Evolutionary conservation across 768 basidiomycete genomes (phyloP), one percentile per base, ranked within the genome.

Genomic region (Leccinum disarticulatum): DNA sequence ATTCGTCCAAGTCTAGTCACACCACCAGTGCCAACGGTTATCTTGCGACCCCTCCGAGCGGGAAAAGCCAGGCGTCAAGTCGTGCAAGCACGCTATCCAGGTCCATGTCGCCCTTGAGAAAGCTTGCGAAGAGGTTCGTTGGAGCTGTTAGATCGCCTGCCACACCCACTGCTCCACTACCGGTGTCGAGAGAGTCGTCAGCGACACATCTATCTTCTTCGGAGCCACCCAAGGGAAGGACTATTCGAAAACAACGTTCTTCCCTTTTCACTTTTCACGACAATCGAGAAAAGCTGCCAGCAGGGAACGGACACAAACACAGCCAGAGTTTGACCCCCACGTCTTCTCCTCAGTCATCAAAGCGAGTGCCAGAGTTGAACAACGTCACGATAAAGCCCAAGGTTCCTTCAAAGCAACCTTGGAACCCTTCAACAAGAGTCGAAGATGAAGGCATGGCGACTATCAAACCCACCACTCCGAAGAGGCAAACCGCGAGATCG

Each of bases 361-460:
- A 72, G 59, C 80, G 74, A 46, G 36, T 46, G 2, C 59, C 74
- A 31, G 78, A 81, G 60, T 64, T 71, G n/a, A 73, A 70, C 31
- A 74, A 72, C 58, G 60, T 76, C 13, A 81, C 80, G 38, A 62
- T 79, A 52, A 84, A 82, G 65, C 67, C 63, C 54, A 73, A 70
- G 56, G 27, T 73, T 58, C 52, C 64, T 35, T 10, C 43, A 10
- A 82, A 83, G 64, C 85, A 85, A 60, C 77, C 74, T 35, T 94
- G 92, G 92, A 94, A 94, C 68, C 81, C 87, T 63, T 93, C 91
- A 5, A 93, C 91, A 1, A 90, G 79, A 66, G 80, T 93, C n/a
- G 78, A 85, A 51, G 64, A 76, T 17, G 87, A 87, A 27, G 83
- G 74, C 8, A 65, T 66, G 43, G 81, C 80, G 30, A 72, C 72